phyloP scores from a whole-genome alignment of 805 yeast species.

The Lachancea thermotolerans region DNA sequence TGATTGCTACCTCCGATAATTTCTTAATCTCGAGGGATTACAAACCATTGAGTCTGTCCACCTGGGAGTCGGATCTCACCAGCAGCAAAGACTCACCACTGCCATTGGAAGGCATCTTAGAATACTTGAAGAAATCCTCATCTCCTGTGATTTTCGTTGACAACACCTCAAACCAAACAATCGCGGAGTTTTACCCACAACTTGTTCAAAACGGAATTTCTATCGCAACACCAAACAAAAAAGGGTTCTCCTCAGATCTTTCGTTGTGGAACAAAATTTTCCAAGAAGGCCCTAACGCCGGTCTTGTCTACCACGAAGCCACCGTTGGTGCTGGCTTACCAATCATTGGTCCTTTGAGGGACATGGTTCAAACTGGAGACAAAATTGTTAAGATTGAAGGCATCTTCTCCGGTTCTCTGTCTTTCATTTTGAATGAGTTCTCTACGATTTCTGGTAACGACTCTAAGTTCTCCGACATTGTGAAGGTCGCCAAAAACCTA shows the following conservation, averaged over 20 bases:
- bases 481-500: conserved; percentile 74
- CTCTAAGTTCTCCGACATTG: conserved; percentile 83
- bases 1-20: conserved; percentile 67
- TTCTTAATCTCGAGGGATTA: conserved; percentile 66
- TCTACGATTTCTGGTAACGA: conserved; percentile 59
- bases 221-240: conserved; percentile 96
- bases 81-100: conserved; percentile 42
- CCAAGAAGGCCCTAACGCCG: conserved; percentile 46
- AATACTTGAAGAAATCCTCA: conserved; percentile 58
- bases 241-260: conserved; percentile 82
- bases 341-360: conserved; percentile 79
- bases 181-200: conserved; percentile 72
- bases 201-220: conserved; percentile 76
- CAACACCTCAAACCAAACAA: conserved; percentile 78
- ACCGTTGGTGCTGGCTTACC: conserved; percentile 99
- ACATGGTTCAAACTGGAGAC: conserved; percentile 88
- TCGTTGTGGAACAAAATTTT: conserved; percentile 73
- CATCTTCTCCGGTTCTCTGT: conserved; percentile 90
- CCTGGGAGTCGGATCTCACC: conserved; percentile 47
- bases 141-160: conserved; percentile 81
- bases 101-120: conserved; percentile 50
- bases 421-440: conserved; percentile 91
- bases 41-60: conserved; percentile 54
- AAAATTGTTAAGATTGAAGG: conserved; percentile 89
- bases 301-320: conserved; percentile 92